Evolutionary conservation across 1,284 basidiomycete species (phyloP).

Genomic region (Moesziomyces sp.): DNA sequence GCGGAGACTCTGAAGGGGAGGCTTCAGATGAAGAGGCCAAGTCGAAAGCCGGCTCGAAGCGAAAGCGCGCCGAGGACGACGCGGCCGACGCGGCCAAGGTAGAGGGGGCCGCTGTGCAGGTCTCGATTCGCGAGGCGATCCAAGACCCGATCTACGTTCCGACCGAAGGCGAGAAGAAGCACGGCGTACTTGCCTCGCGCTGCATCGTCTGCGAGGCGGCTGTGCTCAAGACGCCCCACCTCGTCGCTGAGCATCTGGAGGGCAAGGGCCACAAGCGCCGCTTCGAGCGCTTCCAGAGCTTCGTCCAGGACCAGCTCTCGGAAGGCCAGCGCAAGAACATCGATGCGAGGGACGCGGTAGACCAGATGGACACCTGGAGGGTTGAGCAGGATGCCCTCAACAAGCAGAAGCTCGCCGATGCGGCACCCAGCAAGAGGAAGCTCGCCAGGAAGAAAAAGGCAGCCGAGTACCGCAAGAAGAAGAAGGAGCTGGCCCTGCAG

Average conservation of each 20-base stretch:
- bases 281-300: constrained; percentile 34
- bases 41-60: constrained; percentile 22
- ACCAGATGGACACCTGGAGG: constrained; percentile 39
- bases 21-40: constrained; percentile 2
- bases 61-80: constrained; percentile 20
- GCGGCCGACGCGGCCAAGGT: constrained; percentile 7
- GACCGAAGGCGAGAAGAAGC: constrained; percentile 42
- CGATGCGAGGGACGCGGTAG: constrained; percentile 44
- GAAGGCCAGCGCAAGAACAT: constrained; percentile 18
- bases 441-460: constrained; percentile 34
- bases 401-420: constrained; percentile 23
- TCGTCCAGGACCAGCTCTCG: constrained; percentile 24
- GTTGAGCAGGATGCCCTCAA: constrained; percentile 18
- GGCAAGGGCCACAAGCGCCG: constrained; percentile 39
- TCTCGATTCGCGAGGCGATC: constrained; percentile 36
- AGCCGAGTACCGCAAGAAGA: constrained; percentile 28
- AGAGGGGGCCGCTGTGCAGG: constrained; percentile 19
- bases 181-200: constrained; percentile 31
- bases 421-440: constrained; percentile 20
- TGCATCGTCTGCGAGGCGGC: constrained; percentile 45
- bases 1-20: not conserved
- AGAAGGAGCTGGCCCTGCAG: constrained; percentile 26
- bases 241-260: constrained; percentile 32
- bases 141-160: constrained; percentile 46
- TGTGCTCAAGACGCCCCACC: constrained; percentile 30